These are phyloP conservation scores for Hibiscus trionum DNA, from an alignment of 345 rosid genomes.

Conservation along the genomic window DNA sequence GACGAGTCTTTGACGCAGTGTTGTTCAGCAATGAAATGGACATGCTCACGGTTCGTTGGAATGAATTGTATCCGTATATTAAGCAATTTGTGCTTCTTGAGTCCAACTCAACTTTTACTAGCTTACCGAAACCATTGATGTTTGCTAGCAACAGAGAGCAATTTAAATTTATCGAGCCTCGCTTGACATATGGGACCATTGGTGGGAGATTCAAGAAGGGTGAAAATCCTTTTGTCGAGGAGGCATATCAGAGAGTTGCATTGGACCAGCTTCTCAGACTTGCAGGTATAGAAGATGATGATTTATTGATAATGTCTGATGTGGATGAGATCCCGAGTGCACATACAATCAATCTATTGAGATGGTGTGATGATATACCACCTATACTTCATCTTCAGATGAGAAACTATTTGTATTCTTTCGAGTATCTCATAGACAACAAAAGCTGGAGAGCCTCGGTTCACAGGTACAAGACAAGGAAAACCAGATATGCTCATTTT, in stretches of 20 bases:
- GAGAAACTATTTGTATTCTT: constrained; percentile 78
- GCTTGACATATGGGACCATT: constrained; percentile 72
- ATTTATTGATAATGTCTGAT: constrained; percentile 92
- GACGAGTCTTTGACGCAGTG: constrained; percentile 82
- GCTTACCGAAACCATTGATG: constrained; percentile 53
- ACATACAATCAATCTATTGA: constrained; percentile 71
- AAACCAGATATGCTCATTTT: constrained; percentile 75
- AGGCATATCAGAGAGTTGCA: constrained; percentile 88
- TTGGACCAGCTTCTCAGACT: constrained; percentile 74
- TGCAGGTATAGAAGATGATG: constrained; percentile 87
- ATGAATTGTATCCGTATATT: constrained; percentile 68
- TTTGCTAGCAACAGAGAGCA: constrained; percentile 42
- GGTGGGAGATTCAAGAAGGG: constrained; percentile 81
- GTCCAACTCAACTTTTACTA: constrained; percentile 84
- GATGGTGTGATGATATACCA: constrained; percentile 89
- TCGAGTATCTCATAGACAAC: constrained; percentile 54
- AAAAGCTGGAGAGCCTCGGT: constrained; percentile 95
- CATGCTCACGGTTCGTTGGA: constrained; percentile 81
- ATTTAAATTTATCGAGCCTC: constrained; percentile 58
- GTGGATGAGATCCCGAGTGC: constrained; percentile 95
- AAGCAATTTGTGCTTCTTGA: constrained; percentile 83
- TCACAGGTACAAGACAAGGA: constrained; percentile 51
- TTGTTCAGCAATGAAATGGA: constrained; percentile 83
- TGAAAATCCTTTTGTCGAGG: constrained; percentile 88
- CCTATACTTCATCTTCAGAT: constrained; percentile 82